Percentiles rank a stretch among this genome's conserved stretches.
Evolutionary conservation across 108 stramenopile genomes (phyloP).

Genomic region (Cyclotella distinguenda): DNA sequence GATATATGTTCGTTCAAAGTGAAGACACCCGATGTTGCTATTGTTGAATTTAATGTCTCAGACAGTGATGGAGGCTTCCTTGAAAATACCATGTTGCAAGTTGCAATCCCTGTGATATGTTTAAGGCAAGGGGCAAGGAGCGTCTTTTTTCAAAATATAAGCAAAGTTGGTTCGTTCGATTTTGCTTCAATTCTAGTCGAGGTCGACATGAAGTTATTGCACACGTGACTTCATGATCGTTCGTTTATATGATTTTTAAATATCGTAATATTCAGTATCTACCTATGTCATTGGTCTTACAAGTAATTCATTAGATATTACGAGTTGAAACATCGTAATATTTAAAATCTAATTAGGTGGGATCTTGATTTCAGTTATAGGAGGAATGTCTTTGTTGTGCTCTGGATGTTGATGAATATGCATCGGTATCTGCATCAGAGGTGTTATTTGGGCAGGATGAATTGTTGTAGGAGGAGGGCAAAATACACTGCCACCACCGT

Average conservation of each 20-base stretch:
- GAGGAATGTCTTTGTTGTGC: background rate
- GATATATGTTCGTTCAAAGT: slow-evolving; percentile 48
- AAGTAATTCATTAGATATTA: no score
- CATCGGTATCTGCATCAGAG: slow-evolving; percentile 6
- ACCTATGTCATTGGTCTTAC: no score
- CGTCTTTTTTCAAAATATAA: slow-evolving; percentile 70
- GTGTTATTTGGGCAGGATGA: background rate
- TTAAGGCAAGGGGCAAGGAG: slow-evolving; percentile 70
- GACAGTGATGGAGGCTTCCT: slow-evolving; percentile 35
- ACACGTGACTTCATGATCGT: no score
- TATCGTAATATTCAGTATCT: no score
- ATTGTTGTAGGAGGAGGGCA: slow-evolving; percentile 13
- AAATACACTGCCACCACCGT: slow-evolving; percentile 19
- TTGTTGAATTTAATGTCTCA: slow-evolving; percentile 53
- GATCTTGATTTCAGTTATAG: slow-evolving; percentile 4
- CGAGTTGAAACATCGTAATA: no score
- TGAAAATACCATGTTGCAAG: slow-evolving; percentile 18
- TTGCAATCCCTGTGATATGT: slow-evolving; percentile 77
- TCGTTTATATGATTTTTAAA: no score
- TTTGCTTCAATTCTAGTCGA: slow-evolving; percentile 80
- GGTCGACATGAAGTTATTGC: slow-evolving; percentile 27
- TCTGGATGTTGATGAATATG: background rate
- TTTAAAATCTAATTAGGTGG: no score
- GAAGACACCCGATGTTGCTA: slow-evolving; percentile 63
- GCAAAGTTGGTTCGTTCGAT: slow-evolving; percentile 72